These are phyloP conservation scores for Cokeromyces recurvatus DNA, from an alignment of 371 early-diverging fungal genomes.

Conservation along the genomic window DNA sequence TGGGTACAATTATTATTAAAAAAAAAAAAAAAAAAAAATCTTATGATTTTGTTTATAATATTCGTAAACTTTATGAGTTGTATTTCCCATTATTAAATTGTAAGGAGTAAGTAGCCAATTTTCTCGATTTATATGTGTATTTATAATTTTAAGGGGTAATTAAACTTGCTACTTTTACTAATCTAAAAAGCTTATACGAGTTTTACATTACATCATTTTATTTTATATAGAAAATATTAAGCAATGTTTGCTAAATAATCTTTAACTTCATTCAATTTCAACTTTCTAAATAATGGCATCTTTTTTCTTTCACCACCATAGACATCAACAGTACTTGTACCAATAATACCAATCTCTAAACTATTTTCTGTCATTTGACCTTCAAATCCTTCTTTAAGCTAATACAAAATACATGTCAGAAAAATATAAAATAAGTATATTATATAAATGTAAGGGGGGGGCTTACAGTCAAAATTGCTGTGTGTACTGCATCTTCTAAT, in stretches of 20 bases:
- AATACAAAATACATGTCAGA: neutral
- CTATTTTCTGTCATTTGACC: constrained; percentile 92
- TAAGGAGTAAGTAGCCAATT: too few species aligned
- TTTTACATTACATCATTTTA: too few species aligned
- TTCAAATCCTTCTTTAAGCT: constrained; percentile 96
- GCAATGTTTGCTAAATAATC: constrained; percentile 95
- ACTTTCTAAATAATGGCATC: constrained; percentile 69
- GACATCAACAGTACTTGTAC: constrained; percentile 56
- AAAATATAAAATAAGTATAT: neutral
- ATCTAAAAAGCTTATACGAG: too few species aligned
- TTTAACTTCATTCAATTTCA: constrained; percentile 79
- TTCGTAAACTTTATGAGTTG: too few species aligned
- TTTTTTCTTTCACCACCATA: constrained; percentile 52
- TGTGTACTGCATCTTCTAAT: constrained; percentile 97
- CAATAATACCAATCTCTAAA: constrained; percentile 93
- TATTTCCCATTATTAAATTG: too few species aligned
- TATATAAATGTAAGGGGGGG: too few species aligned
- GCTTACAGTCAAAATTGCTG: constrained; percentile 86
- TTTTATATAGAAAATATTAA: constrained; percentile 44
- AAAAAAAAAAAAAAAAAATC: too few species aligned
- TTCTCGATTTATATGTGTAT: neutral
- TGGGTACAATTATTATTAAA: too few species aligned
- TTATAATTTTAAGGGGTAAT: constrained; percentile 9
- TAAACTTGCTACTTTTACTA: neutral
- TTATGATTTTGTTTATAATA: too few species aligned